These are phyloP conservation scores for Protomyces inundatus DNA, from an alignment of 1,139 yeast species.

Conservation along the genomic window DNA sequence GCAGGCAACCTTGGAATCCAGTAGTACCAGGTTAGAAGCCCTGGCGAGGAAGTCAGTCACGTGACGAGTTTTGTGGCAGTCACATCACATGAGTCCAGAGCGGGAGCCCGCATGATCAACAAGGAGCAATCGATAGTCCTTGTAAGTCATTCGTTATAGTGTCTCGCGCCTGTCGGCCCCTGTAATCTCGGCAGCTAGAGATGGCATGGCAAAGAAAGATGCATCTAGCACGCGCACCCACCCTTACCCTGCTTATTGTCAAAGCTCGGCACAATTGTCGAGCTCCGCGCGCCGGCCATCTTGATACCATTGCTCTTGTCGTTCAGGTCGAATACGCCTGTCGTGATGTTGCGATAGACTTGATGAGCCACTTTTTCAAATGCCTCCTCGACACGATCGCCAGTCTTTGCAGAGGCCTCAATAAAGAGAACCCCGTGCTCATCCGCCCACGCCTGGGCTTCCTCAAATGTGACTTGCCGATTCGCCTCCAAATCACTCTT, in stretches of 20 bases:
- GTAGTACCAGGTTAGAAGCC: too few species aligned
- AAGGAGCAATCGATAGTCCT: too few species aligned
- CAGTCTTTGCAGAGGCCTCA: constrained; percentile 87
- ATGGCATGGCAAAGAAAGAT: too few species aligned
- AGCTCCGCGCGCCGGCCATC: constrained; percentile 10
- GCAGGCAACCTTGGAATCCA: too few species aligned
- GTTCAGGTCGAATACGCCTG: constrained; percentile 37
- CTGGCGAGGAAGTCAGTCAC: too few species aligned
- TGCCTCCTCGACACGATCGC: constrained; percentile 83
- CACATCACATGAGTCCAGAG: too few species aligned
- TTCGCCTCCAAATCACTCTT: constrained; percentile 54
- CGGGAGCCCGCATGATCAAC: too few species aligned
- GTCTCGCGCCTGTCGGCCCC: too few species aligned
- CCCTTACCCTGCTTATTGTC: neutral
- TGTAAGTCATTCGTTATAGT: too few species aligned
- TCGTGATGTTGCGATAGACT: constrained; percentile 39
- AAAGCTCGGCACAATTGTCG: constrained; percentile 17
- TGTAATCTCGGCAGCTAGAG: too few species aligned
- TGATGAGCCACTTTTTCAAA: constrained; percentile 82
- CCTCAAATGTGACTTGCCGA: constrained; percentile 49
- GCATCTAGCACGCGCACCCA: neutral
- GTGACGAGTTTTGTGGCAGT: too few species aligned
- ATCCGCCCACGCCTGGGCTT: constrained; percentile 38
- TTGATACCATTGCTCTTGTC: constrained; percentile 33
- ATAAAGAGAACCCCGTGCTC: constrained; percentile 46